These are phyloP conservation scores for Cordyceps tenuipes DNA, from an alignment of 2,329 filamentous ascomycete species.

Conservation along the genomic window DNA sequence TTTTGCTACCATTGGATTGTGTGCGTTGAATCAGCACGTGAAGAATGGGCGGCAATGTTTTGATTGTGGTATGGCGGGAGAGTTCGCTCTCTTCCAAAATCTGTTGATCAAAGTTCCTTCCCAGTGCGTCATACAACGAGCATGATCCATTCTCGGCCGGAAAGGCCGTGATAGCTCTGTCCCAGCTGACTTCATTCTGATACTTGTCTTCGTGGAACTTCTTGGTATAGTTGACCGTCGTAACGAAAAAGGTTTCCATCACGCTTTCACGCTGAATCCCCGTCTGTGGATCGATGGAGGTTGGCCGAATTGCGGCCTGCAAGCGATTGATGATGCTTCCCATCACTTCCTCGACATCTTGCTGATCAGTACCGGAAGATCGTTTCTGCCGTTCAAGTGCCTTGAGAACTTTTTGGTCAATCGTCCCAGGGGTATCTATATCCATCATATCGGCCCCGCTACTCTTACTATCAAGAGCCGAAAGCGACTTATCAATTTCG, in stretches of 20 bases:
- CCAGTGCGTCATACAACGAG: slow-evolving; percentile 76
- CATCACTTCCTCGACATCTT: slow-evolving; percentile 95
- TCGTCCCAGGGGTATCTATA: slow-evolving; percentile 25
- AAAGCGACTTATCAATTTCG: background rate
- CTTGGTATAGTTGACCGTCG: slow-evolving; percentile 51
- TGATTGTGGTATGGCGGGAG: slow-evolving; percentile 62
- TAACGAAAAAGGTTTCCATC: slow-evolving; percentile 61
- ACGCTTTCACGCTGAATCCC: slow-evolving; percentile 76
- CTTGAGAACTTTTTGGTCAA: slow-evolving; percentile 38
- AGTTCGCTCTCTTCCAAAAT: slow-evolving; percentile 57
- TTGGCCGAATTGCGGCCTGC: slow-evolving; percentile 76
- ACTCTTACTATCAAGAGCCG: background rate
- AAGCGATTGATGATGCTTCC: slow-evolving; percentile 84
- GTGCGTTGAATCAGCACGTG: slow-evolving; percentile 85
- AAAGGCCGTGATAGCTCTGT: slow-evolving; percentile 55
- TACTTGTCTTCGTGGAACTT: slow-evolving; percentile 38
- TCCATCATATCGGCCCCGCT: slow-evolving; percentile 24
- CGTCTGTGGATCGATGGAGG: slow-evolving; percentile 49
- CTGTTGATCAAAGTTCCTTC: slow-evolving; percentile 76
- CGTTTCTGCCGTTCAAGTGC: slow-evolving; percentile 38
- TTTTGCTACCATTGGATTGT: slow-evolving; percentile 65
- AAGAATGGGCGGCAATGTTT: slow-evolving; percentile 70
- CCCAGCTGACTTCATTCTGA: slow-evolving; percentile 43
- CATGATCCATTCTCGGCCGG: slow-evolving; percentile 40
- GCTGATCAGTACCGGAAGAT: slow-evolving; percentile 58